Evolutionary conservation across 306 rosid genomes (phyloP), one percentile per base, ranked within the genome.

Genomic region (Cucurbita pepo): DNA sequence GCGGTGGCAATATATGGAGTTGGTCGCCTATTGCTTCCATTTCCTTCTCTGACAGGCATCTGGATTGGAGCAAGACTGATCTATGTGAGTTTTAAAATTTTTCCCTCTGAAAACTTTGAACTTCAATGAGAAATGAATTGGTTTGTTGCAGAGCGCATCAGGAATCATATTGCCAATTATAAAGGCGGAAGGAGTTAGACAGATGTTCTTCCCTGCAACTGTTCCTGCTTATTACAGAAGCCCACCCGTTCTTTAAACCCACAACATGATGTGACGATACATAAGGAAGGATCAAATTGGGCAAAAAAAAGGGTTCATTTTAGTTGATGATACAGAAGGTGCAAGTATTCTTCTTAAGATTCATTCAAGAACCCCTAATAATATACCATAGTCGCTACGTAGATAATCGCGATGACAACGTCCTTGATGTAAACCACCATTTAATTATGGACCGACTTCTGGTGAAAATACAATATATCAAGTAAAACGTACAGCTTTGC

Each of bases 181-280:
- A 21, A 88, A 87, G 87, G 98, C 98, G 8, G 98, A 90, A 87
- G 98, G 98, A 78, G 85, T 92, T 10, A 85, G 98, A 38, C 98
- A 92, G 74, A 92, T 92, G 98, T 90, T 92, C 86, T 90, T 92
- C 75, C 96, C 98, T 4, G 93, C 82, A 5, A 88, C 91, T 1
- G 85, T 90, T 53, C 93, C 93, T 13, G 90, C 98, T 40, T 92
- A 90, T 82, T 90, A 92, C 84, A 84, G 98, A 78, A 77, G 81
- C 14, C 88, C 96, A 18, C 88, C 87, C n/a, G 62, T 47, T 47
- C 4, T 13, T 13, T 47, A 22, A 65, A 45, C 19, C 13, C 56
- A 47, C 25, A 47, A 15, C 58, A 15, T 67, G 18, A 66, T 5
- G 11, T 8, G 22, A 61, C 15, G 67, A 15, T 1, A 4, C 7